A percentile compares a stretch with the other conserved stretches of the same genome.
These are phyloP conservation scores for Penicillium polonicum DNA, from an alignment of 2,329 filamentous ascomycete species.

Conservation along the genomic window DNA sequence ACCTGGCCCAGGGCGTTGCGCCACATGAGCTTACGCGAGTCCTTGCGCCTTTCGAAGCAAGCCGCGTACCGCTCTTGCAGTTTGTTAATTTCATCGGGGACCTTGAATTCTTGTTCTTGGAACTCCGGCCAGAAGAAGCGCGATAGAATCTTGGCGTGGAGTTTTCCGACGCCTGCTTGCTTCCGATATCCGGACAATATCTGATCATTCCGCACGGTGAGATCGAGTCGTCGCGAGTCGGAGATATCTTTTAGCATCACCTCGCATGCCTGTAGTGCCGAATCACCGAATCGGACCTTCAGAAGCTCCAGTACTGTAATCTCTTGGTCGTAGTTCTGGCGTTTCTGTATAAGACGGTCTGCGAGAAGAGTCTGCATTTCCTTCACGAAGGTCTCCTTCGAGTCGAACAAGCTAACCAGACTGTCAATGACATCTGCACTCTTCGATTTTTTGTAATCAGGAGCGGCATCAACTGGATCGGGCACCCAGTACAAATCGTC, in stretches of 20 bases:
- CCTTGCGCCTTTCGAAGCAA: constrained; percentile 77
- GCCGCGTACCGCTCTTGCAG: constrained; percentile 70
- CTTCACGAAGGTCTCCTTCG: constrained; percentile 88
- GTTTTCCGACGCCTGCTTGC: constrained; percentile 41
- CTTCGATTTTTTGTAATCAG: constrained; percentile 86
- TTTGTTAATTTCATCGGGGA: constrained; percentile 47
- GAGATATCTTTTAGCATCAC: constrained; percentile 95
- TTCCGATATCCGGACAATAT: not conserved
- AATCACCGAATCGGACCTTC: constrained; percentile 84
- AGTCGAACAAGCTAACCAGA: constrained; percentile 81
- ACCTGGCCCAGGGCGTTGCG: constrained; percentile 78
- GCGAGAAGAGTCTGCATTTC: constrained; percentile 89
- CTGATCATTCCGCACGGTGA: constrained; percentile 58
- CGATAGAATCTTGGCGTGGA: constrained; percentile 83
- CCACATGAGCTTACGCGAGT: constrained; percentile 84
- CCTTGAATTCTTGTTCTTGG: constrained; percentile 52
- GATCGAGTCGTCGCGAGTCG: constrained; percentile 75
- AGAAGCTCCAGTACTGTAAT: constrained; percentile 80
- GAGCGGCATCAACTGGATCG: constrained; percentile 87
- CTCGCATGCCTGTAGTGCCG: constrained; percentile 84
- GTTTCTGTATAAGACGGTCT: constrained; percentile 68
- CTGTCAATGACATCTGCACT: constrained; percentile 90
- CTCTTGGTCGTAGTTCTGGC: constrained; percentile 72
- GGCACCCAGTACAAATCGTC: constrained; percentile 91
- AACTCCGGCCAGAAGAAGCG: constrained; percentile 90